Evolutionary conservation across 768 basidiomycete genomes (phyloP).

Genomic region (Mycena metata): DNA sequence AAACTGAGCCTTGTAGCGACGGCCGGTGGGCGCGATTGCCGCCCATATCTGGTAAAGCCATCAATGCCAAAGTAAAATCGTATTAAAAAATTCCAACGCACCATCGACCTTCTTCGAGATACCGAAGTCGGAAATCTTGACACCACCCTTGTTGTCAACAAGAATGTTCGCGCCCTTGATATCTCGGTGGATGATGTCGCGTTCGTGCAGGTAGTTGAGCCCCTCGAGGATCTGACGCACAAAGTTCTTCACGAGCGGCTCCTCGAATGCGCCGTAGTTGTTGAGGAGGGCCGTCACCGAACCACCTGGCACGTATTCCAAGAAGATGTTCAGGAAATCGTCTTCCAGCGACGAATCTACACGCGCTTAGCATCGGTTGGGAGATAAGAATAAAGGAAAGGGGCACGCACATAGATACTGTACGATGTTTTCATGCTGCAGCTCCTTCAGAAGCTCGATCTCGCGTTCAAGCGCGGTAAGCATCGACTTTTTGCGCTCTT

Average conservation of each 20-base stretch:
- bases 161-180: conserved; percentile 99
- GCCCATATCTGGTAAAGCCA: conserved; percentile 52
- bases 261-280: conserved; percentile 96
- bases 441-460: conserved; percentile 91
- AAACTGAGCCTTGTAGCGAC: conserved; percentile 96
- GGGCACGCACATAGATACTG: conserved; percentile 90
- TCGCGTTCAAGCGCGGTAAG: conserved; percentile 92
- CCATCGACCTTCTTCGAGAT: conserved; percentile 98
- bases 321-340: conserved; percentile 93
- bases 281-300: conserved; percentile 91
- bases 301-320: conserved; percentile 97
- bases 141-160: conserved; percentile 96
- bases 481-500: conserved; percentile 95
- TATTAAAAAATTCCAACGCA: conserved; percentile 58
- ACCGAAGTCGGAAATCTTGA: conserved; percentile 97
- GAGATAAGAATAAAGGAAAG: neutral
- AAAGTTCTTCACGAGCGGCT: conserved; percentile 91
- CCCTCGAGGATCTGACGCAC: conserved; percentile 93
- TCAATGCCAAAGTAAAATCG: neutral
- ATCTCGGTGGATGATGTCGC: conserved; percentile 96
- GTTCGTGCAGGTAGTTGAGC: conserved; percentile 90
- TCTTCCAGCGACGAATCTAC: conserved; percentile 95
- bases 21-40: conserved; percentile 87
- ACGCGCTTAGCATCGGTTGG: neutral
- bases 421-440: conserved; percentile 96